Evolutionary conservation across 176 grass and related monocot genomes (phyloP).

Genomic region (Thalia dealbata): DNA sequence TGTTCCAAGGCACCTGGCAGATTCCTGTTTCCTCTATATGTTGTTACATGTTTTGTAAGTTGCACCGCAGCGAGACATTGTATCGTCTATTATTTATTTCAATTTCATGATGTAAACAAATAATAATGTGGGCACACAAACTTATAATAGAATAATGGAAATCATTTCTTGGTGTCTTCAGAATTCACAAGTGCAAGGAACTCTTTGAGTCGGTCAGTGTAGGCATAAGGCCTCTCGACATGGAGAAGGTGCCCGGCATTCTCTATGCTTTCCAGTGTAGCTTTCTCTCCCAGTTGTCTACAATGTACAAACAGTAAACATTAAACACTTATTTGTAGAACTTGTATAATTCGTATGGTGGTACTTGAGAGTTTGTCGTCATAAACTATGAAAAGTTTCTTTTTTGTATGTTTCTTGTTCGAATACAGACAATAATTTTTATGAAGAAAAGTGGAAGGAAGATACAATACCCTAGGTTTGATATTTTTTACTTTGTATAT

Average conservation of each 20-base stretch:
- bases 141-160: neutral
- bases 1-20: neutral
- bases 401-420: too few relatives aligned
- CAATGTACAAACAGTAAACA: neutral
- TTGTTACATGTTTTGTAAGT: neutral
- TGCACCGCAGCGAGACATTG: too few relatives aligned
- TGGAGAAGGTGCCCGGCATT: constrained; percentile 74
- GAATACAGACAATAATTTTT: neutral
- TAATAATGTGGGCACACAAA: neutral
- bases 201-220: constrained; percentile 18
- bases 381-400: too few relatives aligned
- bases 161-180: neutral
- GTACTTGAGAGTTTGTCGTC: too few relatives aligned
- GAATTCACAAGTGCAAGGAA: neutral
- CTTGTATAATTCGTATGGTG: neutral
- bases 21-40: neutral
- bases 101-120: neutral
- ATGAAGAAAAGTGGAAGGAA: neutral
- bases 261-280: constrained; percentile 52
- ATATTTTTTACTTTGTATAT: neutral
- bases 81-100: neutral
- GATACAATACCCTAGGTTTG: neutral
- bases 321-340: neutral
- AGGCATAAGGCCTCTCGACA: constrained; percentile 68
- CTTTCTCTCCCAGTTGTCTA: constrained; percentile 71